Conservation (phyloP, 139 green algal genomes). For the Bryopsis sp. region DNA sequence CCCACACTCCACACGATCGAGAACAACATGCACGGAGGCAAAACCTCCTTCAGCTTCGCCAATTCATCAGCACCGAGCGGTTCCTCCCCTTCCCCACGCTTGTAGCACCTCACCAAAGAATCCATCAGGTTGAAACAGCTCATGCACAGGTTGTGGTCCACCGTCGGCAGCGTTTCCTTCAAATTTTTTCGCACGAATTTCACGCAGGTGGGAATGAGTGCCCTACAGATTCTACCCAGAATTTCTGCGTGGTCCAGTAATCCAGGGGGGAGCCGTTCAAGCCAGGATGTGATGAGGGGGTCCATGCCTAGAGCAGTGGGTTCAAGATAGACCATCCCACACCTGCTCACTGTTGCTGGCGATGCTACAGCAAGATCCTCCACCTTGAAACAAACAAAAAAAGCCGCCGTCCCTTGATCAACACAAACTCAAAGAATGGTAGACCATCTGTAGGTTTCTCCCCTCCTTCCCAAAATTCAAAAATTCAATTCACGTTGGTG, state of each 20-base stretch:
- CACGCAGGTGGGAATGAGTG: constrained; percentile 49
- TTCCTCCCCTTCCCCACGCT: constrained; percentile 30
- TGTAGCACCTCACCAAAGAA: constrained; percentile 36
- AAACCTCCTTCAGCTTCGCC: constrained; percentile 21
- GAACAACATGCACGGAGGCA: constrained; percentile 62
- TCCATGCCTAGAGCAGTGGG: constrained; percentile 51
- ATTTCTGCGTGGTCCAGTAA: constrained; percentile 19
- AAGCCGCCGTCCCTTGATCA: too few species aligned
- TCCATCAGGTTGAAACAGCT: constrained; percentile 68
- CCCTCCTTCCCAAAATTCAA: neutral
- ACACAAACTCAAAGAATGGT: too few species aligned
- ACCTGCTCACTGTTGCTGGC: constrained; percentile 63
- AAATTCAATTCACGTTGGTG: constrained; percentile 1
- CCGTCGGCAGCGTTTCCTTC: constrained; percentile 64
- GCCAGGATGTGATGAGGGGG: constrained; percentile 57
- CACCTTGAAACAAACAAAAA: constrained; percentile 57
- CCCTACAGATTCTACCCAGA: constrained; percentile 20
- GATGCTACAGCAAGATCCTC: constrained; percentile 60
- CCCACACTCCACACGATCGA: constrained; percentile 63
- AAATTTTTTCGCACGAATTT: constrained; percentile 51
- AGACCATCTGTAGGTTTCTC: too few species aligned
- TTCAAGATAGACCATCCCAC: constrained; percentile 82
- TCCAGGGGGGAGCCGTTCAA: constrained; percentile 36
- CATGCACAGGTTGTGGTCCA: constrained; percentile 52
- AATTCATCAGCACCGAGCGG: constrained; percentile 39